Evolutionary conservation across 2,329 filamentous ascomycete species (phyloP).

Genomic region (Exophiala mesophila): DNA sequence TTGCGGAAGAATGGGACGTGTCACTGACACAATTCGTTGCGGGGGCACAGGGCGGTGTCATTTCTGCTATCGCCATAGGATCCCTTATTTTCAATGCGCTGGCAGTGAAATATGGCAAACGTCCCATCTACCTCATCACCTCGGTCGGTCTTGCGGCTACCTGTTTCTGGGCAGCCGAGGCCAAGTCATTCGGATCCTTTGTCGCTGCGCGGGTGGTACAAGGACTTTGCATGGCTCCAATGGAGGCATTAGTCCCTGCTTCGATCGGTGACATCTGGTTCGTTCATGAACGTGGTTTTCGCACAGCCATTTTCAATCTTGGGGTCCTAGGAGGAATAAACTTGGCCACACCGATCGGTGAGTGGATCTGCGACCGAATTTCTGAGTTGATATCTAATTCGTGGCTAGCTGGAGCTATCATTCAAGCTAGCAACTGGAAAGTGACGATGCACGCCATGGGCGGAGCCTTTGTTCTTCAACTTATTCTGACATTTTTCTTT

Average conservation of each 20-base stretch:
- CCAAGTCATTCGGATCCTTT: conserved; percentile 11
- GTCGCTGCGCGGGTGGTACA: conserved; percentile 19
- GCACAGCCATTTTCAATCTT: conserved; percentile 40
- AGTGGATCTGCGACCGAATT: conserved; percentile 9
- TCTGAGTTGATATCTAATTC: not conserved
- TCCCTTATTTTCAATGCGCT: conserved; percentile 30
- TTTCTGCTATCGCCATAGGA: conserved; percentile 34
- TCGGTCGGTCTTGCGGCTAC: conserved; percentile 13
- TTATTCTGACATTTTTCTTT: conserved; percentile 39
- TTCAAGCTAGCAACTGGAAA: conserved; percentile 34
- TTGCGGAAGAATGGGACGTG: conserved; percentile 11
- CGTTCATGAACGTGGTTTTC: conserved; percentile 41
- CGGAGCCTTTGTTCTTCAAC: conserved; percentile 36
- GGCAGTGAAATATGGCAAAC: conserved; percentile 22
- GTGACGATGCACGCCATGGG: conserved; percentile 38
- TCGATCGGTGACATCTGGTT: conserved; percentile 42
- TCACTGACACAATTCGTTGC: conserved; percentile 24
- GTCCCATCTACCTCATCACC: conserved; percentile 18
- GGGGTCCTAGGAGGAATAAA: conserved; percentile 42
- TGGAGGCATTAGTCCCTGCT: conserved; percentile 38
- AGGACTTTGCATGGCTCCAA: conserved; percentile 34
- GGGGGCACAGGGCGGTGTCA: conserved; percentile 34
- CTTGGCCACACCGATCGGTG: conserved; percentile 37
- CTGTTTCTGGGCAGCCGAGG: conserved; percentile 14
- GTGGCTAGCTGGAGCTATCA: conserved; percentile 34